Evolutionary conservation across 164 flowering plant genomes (phyloP).

Genomic region (Santalum album): DNA sequence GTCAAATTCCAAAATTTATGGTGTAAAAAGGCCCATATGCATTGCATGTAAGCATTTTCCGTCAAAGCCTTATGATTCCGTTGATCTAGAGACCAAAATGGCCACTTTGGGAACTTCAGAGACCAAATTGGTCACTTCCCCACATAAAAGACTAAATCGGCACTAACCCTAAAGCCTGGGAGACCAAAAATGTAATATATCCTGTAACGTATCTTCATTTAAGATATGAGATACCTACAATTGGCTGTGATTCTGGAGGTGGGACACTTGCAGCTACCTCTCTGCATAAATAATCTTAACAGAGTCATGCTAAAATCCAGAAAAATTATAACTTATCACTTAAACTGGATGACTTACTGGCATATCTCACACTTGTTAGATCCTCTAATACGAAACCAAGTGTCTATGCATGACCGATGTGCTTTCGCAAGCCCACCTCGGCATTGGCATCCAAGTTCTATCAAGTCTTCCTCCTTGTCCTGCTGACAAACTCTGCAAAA

Average conservation of each 20-base stretch:
- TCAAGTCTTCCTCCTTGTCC: conserved; percentile 56
- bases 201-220: neutral
- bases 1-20: no score
- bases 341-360: conserved; percentile 43
- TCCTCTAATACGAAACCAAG: conserved; percentile 68
- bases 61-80: no score
- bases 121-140: no score
- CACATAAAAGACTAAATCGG: no score
- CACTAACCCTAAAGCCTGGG: neutral
- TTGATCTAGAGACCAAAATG: no score
- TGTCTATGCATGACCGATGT: conserved; percentile 65
- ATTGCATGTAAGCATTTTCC: no score
- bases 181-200: no score
- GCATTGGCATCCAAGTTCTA: conserved; percentile 72
- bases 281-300: conserved; percentile 28
- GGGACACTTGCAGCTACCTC: conserved; percentile 54
- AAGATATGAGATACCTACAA: conserved; percentile 29
- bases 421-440: conserved; percentile 70
- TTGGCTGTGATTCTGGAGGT: conserved; percentile 53
- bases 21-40: no score
- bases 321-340: neutral
- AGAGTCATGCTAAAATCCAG: conserved; percentile 3
- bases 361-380: conserved; percentile 85
- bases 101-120: no score
- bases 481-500: conserved; percentile 64